phyloP scores from a whole-genome alignment of 495 filamentous ascomycete species.

The Cercophora samala region DNA sequence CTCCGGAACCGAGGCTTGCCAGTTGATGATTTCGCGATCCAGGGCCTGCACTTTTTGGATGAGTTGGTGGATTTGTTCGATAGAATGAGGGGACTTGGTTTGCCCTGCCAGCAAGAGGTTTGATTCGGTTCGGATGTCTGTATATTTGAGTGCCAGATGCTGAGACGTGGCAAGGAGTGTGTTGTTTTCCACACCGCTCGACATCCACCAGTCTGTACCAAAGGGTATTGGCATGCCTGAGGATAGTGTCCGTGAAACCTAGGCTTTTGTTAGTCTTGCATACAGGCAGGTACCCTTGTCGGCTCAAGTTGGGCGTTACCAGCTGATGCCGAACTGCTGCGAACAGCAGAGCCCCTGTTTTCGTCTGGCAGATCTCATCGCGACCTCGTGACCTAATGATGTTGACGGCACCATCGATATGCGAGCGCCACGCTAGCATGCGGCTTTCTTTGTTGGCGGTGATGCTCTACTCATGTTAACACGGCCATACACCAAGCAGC shows the following conservation, averaged over 20 bases:
- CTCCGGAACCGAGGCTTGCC: slow-evolving; percentile 39
- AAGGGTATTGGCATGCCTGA: slow-evolving; percentile 37
- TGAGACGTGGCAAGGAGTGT: slow-evolving; percentile 37
- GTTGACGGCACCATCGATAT: slow-evolving; percentile 53
- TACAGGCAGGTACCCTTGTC: no score
- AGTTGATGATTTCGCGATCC: slow-evolving; percentile 43
- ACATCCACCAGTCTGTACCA: slow-evolving; percentile 50
- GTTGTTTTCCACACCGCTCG: slow-evolving; percentile 33
- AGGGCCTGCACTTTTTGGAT: slow-evolving; percentile 35
- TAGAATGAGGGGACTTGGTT: slow-evolving; percentile 33
- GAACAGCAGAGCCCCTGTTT: slow-evolving; percentile 47
- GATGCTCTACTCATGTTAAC: slow-evolving; percentile 40
- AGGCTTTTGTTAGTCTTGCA: slow-evolving; percentile 4
- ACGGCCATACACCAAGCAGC: background rate
- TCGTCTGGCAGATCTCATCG: slow-evolving; percentile 45
- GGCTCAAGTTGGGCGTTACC: slow-evolving; percentile 31
- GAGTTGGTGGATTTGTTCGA: slow-evolving; percentile 36
- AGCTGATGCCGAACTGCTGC: slow-evolving; percentile 48
- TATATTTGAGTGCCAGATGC: slow-evolving; percentile 40
- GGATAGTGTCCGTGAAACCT: slow-evolving; percentile 46
- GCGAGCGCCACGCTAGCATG: slow-evolving; percentile 50
- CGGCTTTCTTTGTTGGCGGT: slow-evolving; percentile 42
- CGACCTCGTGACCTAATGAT: slow-evolving; percentile 50
- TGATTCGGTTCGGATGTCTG: slow-evolving; percentile 43
- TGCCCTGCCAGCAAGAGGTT: slow-evolving; percentile 34